Conservation (phyloP, 2,329 filamentous ascomycete species). For the Mollisiaceae sp. region DNA sequence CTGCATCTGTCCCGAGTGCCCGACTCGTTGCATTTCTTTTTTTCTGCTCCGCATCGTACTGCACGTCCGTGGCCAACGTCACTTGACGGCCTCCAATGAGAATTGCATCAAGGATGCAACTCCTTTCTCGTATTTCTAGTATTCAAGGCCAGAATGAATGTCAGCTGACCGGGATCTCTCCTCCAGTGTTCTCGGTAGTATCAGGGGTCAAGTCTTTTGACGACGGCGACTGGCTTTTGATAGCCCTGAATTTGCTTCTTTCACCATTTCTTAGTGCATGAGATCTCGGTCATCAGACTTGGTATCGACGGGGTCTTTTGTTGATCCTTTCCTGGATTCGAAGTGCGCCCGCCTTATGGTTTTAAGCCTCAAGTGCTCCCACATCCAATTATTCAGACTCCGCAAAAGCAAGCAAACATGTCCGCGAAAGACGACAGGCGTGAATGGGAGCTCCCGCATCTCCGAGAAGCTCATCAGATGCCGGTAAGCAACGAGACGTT, state of each 20-base stretch:
- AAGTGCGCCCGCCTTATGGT: neutral
- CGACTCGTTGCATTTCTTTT: neutral
- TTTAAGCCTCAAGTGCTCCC: constrained; percentile 10
- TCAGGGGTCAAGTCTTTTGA: neutral
- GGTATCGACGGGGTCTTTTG: neutral
- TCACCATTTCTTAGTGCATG: neutral
- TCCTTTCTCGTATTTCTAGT: neutral
- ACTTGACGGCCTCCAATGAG: constrained; percentile 8
- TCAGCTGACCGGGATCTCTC: neutral
- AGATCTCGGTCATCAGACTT: neutral
- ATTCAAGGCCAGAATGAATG: neutral
- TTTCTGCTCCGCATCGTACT: constrained; percentile 3
- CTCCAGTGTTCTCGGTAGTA: neutral
- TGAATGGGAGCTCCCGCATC: constrained; percentile 41
- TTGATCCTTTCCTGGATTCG: neutral
- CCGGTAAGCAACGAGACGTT: constrained; percentile 29
- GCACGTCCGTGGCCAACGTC: neutral
- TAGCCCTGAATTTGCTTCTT: neutral
- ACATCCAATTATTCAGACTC: neutral
- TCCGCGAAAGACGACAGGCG: constrained; percentile 23
- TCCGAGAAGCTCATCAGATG: constrained; percentile 36
- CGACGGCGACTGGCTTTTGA: neutral
- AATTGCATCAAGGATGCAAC: constrained; percentile 10
- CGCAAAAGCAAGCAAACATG: constrained; percentile 14
- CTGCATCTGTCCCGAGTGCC: constrained; percentile 2